A percentile compares a stretch with the other conserved stretches of the same genome.
These are phyloP conservation scores for Achlya hypogyna DNA, from an alignment of 352 stramenopile genomes.

Conservation along the genomic window DNA sequence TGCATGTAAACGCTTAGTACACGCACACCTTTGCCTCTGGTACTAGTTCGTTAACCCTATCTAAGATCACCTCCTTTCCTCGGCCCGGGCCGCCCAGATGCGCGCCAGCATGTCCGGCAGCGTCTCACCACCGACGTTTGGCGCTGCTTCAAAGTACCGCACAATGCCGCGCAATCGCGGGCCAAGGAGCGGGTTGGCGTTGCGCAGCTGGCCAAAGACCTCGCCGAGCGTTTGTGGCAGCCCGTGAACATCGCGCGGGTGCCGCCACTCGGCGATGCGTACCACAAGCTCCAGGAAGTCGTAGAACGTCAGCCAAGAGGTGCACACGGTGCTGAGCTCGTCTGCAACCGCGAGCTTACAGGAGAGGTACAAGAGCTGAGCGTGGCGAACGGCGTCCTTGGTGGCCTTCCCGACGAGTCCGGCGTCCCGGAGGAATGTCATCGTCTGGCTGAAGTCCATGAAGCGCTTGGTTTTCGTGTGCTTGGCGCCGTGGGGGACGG, in stretches of 20 bases:
- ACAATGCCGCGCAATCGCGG: background rate
- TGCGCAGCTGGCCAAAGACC: background rate
- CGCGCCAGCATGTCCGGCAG: background rate
- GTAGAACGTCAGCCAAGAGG: background rate
- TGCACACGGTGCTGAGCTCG: background rate
- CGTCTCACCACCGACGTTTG: background rate
- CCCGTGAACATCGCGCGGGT: background rate
- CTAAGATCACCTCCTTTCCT: too few relatives aligned
- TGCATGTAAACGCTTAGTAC: conserved; percentile 19
- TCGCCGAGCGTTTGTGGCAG: background rate
- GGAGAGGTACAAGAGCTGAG: background rate
- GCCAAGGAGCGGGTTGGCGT: background rate
- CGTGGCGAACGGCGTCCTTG: background rate
- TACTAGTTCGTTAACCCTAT: too few relatives aligned
- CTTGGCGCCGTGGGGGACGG: background rate
- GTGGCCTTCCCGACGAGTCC: background rate
- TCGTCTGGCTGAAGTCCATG: background rate
- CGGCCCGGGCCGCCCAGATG: background rate
- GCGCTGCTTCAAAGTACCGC: background rate
- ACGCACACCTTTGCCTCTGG: too few relatives aligned
- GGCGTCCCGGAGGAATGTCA: background rate
- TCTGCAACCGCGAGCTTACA: background rate
- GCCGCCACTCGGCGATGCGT: background rate
- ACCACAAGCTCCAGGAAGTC: background rate
- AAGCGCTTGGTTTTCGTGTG: background rate